These are phyloP conservation scores for Alloascoidea hylecoeti DNA, from an alignment of 805 yeast species.

Conservation along the genomic window DNA sequence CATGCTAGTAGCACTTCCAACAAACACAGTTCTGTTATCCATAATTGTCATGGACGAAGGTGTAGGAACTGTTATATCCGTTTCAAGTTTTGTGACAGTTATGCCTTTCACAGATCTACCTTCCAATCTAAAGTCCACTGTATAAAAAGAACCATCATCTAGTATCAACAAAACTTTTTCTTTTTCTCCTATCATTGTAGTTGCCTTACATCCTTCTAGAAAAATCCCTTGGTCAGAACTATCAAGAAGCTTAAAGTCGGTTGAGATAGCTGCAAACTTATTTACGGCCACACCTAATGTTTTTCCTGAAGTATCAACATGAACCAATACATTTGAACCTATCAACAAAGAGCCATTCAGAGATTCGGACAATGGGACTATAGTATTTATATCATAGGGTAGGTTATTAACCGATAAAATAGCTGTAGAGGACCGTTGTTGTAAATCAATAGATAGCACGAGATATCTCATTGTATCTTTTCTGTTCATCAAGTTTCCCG, in stretches of 20 bases:
- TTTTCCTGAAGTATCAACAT: slow-evolving; percentile 69
- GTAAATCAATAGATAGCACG: slow-evolving; percentile 56
- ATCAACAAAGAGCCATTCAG: slow-evolving; percentile 53
- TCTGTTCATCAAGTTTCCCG: slow-evolving; percentile 48
- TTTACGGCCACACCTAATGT: slow-evolving; percentile 50
- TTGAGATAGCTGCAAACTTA: slow-evolving; percentile 26
- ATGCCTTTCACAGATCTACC: slow-evolving; percentile 21
- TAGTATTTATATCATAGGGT: slow-evolving; percentile 59
- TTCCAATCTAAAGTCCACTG: slow-evolving; percentile 21
- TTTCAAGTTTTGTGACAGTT: slow-evolving; percentile 5
- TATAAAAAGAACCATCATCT: slow-evolving; percentile 27
- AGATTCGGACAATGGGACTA: slow-evolving; percentile 52
- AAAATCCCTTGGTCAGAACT: slow-evolving; percentile 33
- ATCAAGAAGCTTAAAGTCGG: slow-evolving; percentile 29
- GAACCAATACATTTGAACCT: slow-evolving; percentile 68
- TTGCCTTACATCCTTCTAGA: slow-evolving; percentile 36
- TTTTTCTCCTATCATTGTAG: slow-evolving; percentile 17
- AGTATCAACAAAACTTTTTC: slow-evolving; percentile 23
- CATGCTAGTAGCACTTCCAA: slow-evolving; percentile 49
- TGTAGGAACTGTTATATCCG: slow-evolving; percentile 13
- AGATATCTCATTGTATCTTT: slow-evolving; percentile 51
- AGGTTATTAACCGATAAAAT: slow-evolving; percentile 50
- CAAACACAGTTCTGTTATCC: slow-evolving; percentile 31
- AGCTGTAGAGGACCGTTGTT: slow-evolving; percentile 41
- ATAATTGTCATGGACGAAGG: slow-evolving; percentile 28